phyloP scores from a whole-genome alignment of 257 asterid species.

The Solanum tarijense region DNA sequence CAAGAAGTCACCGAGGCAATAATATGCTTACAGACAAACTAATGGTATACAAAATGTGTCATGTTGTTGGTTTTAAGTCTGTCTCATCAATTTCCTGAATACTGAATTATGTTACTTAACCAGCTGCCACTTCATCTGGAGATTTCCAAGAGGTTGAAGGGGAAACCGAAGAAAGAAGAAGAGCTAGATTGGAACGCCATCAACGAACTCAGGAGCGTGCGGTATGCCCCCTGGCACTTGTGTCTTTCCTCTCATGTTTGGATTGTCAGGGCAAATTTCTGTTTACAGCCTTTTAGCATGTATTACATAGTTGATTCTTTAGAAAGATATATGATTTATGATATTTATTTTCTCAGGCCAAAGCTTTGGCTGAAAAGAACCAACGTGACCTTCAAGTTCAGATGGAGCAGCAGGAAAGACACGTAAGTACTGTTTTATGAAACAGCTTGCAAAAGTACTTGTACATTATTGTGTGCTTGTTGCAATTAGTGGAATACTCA shows the following conservation, averaged over 20 bases:
- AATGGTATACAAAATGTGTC: background rate
- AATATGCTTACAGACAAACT: background rate
- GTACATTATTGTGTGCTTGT: background rate
- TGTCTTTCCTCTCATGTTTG: background rate
- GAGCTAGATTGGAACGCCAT: constrained; percentile 87
- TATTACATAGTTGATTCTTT: background rate
- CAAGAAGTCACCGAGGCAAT: background rate
- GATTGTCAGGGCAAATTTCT: background rate
- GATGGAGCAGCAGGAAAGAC: constrained; percentile 97
- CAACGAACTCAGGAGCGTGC: constrained; percentile 98
- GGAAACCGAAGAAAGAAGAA: constrained; percentile 92
- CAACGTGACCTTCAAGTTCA: constrained; percentile 89
- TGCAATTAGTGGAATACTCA: background rate
- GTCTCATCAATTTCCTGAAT: constrained; percentile 11
- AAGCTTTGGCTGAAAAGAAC: constrained; percentile 96
- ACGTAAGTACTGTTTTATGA: constrained; percentile 44
- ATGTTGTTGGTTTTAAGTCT: background rate
- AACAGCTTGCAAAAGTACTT: background rate
- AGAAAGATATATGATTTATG: background rate
- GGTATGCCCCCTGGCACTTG: constrained; percentile 25
- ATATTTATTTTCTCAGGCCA: constrained; percentile 45
- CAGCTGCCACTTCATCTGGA: constrained; percentile 69
- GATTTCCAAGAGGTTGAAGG: constrained; percentile 87
- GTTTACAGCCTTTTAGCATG: background rate
- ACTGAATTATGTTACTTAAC: constrained; percentile 14